phyloP scores from a whole-genome alignment of 257 asterid genomes.

The Salvia rosmarinus region DNA sequence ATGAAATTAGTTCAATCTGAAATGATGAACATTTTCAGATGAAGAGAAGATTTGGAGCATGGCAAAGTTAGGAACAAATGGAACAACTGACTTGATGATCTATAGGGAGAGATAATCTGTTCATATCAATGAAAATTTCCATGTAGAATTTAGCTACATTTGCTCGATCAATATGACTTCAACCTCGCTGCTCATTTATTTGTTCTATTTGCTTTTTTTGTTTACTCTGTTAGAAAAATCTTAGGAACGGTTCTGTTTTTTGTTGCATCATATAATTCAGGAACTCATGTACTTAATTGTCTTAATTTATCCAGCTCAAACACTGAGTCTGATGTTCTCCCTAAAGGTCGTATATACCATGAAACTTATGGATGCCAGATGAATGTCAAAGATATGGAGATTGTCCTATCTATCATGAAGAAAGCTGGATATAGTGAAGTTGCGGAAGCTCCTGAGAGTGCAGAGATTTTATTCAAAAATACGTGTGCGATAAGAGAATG shows the following conservation, averaged over 20 bases:
- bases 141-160: neutral
- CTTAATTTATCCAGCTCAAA: slow-evolving; percentile 50
- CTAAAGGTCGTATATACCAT: slow-evolving; percentile 87
- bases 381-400: slow-evolving; percentile 99
- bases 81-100: neutral
- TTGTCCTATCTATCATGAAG: slow-evolving; percentile 92
- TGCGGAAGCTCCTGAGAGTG: slow-evolving; percentile 92
- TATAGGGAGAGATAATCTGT: neutral
- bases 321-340: slow-evolving; percentile 53
- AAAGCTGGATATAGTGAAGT: slow-evolving; percentile 79
- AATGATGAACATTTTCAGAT: neutral
- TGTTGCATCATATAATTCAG: neutral
- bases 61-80: slow-evolving; percentile 20
- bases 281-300: slow-evolving; percentile 20
- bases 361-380: slow-evolving; percentile 99
- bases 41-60: neutral
- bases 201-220: slow-evolving; percentile 4
- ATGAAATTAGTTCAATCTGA: neutral
- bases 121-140: neutral
- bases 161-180: neutral
- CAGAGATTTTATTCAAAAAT: slow-evolving; percentile 88
- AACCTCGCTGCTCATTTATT: neutral
- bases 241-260: slow-evolving; percentile 3
- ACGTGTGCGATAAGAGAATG: slow-evolving; percentile 99
- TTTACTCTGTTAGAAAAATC: neutral